Conservation (phyloP, 345 rosid genomes). For the Sisymbrium irio region DNA sequence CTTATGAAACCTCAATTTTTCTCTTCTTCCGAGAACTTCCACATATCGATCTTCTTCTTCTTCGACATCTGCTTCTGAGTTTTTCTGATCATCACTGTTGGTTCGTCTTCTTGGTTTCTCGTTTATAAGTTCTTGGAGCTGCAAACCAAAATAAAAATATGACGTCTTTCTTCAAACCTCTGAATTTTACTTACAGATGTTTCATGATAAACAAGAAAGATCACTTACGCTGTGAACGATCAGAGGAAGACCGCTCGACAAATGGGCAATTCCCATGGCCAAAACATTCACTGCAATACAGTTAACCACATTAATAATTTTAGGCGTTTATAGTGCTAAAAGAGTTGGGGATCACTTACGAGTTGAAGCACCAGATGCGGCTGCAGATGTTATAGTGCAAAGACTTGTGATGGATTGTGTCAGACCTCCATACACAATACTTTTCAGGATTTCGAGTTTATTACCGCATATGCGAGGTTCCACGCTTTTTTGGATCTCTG, state of each 20-base stretch:
- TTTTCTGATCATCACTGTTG: constrained; percentile 3
- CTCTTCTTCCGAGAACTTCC: constrained; percentile 51
- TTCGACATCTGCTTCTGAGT: background rate
- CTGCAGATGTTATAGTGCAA: constrained; percentile 86
- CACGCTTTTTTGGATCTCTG: background rate
- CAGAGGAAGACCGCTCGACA: constrained; percentile 70
- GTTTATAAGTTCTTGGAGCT: constrained; percentile 71
- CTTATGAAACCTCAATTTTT: constrained; percentile 48
- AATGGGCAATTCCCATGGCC: constrained; percentile 77
- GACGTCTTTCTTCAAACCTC: background rate
- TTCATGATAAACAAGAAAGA: background rate
- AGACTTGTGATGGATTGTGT: constrained; percentile 81
- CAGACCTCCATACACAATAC: constrained; percentile 90
- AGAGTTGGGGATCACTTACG: constrained; percentile 47
- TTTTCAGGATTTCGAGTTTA: constrained; percentile 63
- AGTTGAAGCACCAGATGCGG: constrained; percentile 69
- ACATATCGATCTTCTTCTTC: constrained; percentile 51
- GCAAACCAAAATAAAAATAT: constrained; percentile 24
- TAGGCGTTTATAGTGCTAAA: background rate
- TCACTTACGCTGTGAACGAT: constrained; percentile 63
- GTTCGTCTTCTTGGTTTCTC: constrained; percentile 35
- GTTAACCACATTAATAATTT: background rate
- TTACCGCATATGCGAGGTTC: constrained; percentile 11
- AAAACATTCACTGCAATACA: constrained; percentile 65
- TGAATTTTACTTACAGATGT: background rate